Evolutionary conservation across 257 asterid species (phyloP).

Genomic region (Fraxinus americana): DNA sequence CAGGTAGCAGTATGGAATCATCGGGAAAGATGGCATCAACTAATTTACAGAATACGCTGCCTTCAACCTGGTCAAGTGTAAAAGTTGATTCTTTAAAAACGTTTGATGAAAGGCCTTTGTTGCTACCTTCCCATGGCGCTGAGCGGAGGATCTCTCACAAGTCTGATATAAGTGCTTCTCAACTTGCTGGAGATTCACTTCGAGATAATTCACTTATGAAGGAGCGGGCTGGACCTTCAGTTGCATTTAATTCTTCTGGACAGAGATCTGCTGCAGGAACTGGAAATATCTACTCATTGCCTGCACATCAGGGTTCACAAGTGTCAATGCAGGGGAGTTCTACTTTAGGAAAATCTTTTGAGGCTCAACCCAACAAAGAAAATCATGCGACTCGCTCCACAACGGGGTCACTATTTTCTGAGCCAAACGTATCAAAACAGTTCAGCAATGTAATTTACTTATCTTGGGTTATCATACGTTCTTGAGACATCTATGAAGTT

Average conservation of each 20-base stretch:
- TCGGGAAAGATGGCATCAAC: constrained; percentile 35
- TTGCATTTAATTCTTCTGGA: constrained; percentile 41
- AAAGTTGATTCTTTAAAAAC: neutral
- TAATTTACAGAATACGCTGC: constrained; percentile 24
- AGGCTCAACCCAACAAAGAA: constrained; percentile 43
- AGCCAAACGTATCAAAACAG: constrained; percentile 58
- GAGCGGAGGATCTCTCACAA: constrained; percentile 25
- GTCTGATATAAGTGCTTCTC: constrained; percentile 38
- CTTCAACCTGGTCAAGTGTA: constrained; percentile 20
- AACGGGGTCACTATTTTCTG: constrained; percentile 36
- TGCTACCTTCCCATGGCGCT: constrained; percentile 29
- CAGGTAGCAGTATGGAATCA: constrained; percentile 35
- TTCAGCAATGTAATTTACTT: constrained; percentile 63
- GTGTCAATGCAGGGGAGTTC: constrained; percentile 36
- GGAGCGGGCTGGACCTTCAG: constrained; percentile 43
- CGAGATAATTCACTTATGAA: constrained; percentile 39
- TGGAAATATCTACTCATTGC: constrained; percentile 37
- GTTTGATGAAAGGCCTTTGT: constrained; percentile 31
- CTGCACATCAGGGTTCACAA: constrained; percentile 41
- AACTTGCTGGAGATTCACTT: constrained; percentile 37
- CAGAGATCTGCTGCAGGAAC: constrained; percentile 34
- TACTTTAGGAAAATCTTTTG: constrained; percentile 44
- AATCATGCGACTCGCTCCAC: constrained; percentile 32
- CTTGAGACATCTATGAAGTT: constrained; percentile 10
- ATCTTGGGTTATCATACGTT: constrained; percentile 21